phyloP scores from a whole-genome alignment of 2,329 filamentous ascomycete species.

The Alternaria consortialis region DNA sequence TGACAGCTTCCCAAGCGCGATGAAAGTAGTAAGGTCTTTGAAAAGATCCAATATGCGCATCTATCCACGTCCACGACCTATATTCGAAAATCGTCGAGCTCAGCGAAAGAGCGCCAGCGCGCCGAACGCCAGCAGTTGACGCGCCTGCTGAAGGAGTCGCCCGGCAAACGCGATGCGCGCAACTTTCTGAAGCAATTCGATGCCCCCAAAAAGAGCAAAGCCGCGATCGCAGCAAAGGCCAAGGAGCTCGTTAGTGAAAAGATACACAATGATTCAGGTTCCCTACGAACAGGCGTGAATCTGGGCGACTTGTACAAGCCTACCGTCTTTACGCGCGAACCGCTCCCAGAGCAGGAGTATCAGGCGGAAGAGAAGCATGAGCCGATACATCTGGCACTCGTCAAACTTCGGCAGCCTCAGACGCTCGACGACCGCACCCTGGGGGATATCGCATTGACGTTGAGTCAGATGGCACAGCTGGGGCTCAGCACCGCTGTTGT shows the following conservation, averaged over 20 bases:
- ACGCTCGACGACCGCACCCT: constrained; percentile 73
- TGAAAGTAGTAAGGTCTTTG: constrained; percentile 23
- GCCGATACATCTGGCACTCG: constrained; percentile 78
- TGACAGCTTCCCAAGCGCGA: constrained; percentile 32
- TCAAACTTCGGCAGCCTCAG: constrained; percentile 82
- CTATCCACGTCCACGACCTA: constrained; percentile 26
- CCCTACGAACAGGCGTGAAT: constrained; percentile 64
- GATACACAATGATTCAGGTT: constrained; percentile 43
- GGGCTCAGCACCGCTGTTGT: constrained; percentile 86
- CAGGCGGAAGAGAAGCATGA: constrained; percentile 46
- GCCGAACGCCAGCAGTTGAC: constrained; percentile 50
- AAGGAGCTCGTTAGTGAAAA: constrained; percentile 29
- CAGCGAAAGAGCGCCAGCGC: constrained; percentile 48
- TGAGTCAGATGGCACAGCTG: constrained; percentile 82
- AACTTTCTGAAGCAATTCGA: constrained; percentile 90
- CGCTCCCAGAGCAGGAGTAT: constrained; percentile 50
- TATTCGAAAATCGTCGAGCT: constrained; percentile 35
- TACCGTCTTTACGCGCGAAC: constrained; percentile 66
- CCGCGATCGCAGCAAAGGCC: constrained; percentile 12
- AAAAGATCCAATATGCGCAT: constrained; percentile 13
- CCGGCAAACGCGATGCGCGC: constrained; percentile 91
- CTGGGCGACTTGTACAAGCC: constrained; percentile 68
- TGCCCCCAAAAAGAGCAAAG: constrained; percentile 30
- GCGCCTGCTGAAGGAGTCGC: constrained; percentile 78
- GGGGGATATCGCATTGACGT: constrained; percentile 79